Evolutionary conservation across 169 alveolate species (phyloP).

Genomic region (Theileria sp.): DNA sequence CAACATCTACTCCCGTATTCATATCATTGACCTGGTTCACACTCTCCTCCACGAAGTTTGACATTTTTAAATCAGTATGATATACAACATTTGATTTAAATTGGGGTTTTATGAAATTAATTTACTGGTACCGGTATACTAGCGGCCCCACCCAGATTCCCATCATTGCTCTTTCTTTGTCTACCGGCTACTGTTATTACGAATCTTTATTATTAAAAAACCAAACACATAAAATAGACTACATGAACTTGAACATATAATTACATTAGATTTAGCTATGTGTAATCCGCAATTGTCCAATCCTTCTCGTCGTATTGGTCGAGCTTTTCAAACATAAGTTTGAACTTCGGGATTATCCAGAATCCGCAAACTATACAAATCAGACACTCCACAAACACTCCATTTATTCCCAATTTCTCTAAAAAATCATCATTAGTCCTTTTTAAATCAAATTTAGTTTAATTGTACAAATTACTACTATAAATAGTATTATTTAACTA

Average conservation of each 20-base stretch:
- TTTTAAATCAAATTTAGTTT: neutral
- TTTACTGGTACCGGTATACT: neutral
- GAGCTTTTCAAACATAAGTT: slow-evolving; percentile 9
- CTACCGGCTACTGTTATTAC: neutral
- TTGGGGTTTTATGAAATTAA: neutral
- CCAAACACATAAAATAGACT: neutral
- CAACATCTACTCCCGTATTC: slow-evolving; percentile 25
- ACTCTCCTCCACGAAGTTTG: slow-evolving; percentile 33
- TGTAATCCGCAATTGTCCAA: slow-evolving; percentile 39
- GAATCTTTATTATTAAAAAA: neutral
- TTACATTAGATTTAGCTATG: slow-evolving; percentile 2
- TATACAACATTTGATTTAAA: neutral
- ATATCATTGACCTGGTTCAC: slow-evolving; percentile 32
- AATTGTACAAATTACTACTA: neutral
- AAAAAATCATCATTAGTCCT: neutral
- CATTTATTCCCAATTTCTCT: slow-evolving; percentile 22
- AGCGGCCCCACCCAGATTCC: slow-evolving; percentile 28
- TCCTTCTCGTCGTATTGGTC: slow-evolving; percentile 35
- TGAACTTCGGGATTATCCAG: slow-evolving; percentile 26
- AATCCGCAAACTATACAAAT: slow-evolving; percentile 33
- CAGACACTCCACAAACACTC: slow-evolving; percentile 31
- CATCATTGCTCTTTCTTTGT: slow-evolving; percentile 10
- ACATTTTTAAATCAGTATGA: slow-evolving; percentile 7
- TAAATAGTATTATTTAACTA: neutral
- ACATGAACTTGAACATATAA: neutral